Conservation (phyloP, 2,329 filamentous ascomycete species). For the Orbilia blumenaviensis region DNA sequence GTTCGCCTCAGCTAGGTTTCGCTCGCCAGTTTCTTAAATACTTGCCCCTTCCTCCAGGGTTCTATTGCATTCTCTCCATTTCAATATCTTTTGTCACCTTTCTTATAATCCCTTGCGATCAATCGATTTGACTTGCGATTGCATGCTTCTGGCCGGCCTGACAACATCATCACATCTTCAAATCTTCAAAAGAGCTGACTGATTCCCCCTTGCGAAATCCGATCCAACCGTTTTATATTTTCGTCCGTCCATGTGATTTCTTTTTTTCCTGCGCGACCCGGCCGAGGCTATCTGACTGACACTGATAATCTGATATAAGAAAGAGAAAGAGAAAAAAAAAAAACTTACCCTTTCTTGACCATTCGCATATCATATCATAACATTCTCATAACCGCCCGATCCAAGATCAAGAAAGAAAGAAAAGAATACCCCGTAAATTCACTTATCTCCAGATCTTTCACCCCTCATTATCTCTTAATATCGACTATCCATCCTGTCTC, state of each 20-base stretch:
- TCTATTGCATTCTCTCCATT: slow-evolving; percentile 38
- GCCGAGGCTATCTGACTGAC: slow-evolving; percentile 45
- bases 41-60: slow-evolving; percentile 53
- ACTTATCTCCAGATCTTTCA: too few relatives aligned
- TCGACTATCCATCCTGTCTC: too few relatives aligned
- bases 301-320: slow-evolving; percentile 5
- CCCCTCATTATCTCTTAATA: too few relatives aligned
- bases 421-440: slow-evolving; percentile 3
- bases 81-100: slow-evolving; percentile 39
- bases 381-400: slow-evolving; percentile 22
- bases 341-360: slow-evolving; percentile 15
- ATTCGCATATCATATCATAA: background rate
- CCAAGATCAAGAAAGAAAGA: background rate
- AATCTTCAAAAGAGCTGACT: too few relatives aligned
- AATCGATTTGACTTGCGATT: slow-evolving; percentile 10
- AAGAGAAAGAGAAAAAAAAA: background rate
- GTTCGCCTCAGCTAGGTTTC: slow-evolving; percentile 38
- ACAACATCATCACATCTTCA: slow-evolving; percentile 21
- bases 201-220: background rate
- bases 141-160: background rate
- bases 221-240: slow-evolving; percentile 31
- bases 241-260: slow-evolving; percentile 31
- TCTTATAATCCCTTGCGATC: slow-evolving; percentile 34
- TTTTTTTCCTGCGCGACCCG: slow-evolving; percentile 17
- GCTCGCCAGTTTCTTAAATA: slow-evolving; percentile 53